phyloP scores from a whole-genome alignment of 2,329 filamentous ascomycete species.

The Phialophora tarda region DNA sequence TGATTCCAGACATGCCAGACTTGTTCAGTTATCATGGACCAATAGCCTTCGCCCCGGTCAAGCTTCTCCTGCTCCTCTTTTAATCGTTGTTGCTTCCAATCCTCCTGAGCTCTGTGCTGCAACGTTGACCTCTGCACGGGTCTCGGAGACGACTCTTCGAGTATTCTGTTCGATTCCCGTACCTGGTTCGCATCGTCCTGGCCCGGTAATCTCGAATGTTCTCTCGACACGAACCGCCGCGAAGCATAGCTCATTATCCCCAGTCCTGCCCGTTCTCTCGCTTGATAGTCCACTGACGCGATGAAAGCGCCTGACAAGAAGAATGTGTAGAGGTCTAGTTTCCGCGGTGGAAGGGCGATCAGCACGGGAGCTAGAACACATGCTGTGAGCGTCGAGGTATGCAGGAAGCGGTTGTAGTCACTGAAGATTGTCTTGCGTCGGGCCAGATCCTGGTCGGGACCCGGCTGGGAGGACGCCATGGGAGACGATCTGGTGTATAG shows the following conservation, averaged over 20 bases:
- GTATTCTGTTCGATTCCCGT: conserved; percentile 34
- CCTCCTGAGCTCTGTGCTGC: conserved; percentile 41
- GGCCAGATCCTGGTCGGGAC: background rate
- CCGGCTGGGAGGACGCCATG: conserved; percentile 15
- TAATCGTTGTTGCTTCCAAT: conserved; percentile 48
- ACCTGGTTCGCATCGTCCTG: conserved; percentile 26
- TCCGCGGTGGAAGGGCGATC: conserved; percentile 63
- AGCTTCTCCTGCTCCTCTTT: conserved; percentile 49
- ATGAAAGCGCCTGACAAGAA: conserved; percentile 57
- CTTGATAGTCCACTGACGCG: conserved; percentile 57
- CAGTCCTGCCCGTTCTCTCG: conserved; percentile 49
- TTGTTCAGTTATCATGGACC: conserved; percentile 54
- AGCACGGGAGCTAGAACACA: conserved; percentile 61
- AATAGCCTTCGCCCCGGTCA: conserved; percentile 49
- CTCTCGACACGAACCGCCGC: conserved; percentile 9
- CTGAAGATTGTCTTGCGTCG: conserved; percentile 22
- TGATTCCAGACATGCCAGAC: conserved; percentile 49
- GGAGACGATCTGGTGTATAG: background rate
- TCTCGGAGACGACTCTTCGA: conserved; percentile 36
- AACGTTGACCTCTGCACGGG: conserved; percentile 16
- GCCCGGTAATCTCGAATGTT: conserved; percentile 2
- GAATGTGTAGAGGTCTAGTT: conserved; percentile 66
- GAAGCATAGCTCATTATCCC: conserved; percentile 46
- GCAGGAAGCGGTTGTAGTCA: conserved; percentile 34
- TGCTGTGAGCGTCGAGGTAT: conserved; percentile 56